phyloP scores from a whole-genome alignment of 768 basidiomycete genomes.

The Kwoniella dejecticola region DNA sequence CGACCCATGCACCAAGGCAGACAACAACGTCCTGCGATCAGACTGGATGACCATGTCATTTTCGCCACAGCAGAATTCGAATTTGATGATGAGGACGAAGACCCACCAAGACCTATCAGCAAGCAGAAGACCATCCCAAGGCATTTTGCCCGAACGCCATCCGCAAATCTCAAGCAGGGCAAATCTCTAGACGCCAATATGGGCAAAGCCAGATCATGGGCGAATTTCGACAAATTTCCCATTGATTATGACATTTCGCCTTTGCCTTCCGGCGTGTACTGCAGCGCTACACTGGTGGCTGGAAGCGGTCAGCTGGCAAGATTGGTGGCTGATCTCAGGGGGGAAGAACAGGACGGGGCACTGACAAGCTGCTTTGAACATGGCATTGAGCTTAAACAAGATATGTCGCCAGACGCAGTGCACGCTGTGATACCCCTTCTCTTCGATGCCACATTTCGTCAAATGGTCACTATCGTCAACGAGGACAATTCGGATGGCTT shows the following conservation, averaged over 20 bases:
- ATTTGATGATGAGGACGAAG: constrained; percentile 26
- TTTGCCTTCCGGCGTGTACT: constrained; percentile 48
- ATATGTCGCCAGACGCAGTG: constrained; percentile 60
- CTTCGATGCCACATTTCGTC: constrained; percentile 61
- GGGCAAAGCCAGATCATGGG: constrained; percentile 52
- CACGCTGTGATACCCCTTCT: constrained; percentile 53
- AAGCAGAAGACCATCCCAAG: constrained; percentile 19
- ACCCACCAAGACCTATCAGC: not conserved
- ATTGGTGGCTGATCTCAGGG: constrained; percentile 59
- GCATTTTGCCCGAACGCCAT: constrained; percentile 16
- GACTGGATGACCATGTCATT: constrained; percentile 49
- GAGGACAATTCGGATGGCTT: constrained; percentile 60
- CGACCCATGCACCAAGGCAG: constrained; percentile 7
- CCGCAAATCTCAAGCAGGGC: constrained; percentile 1
- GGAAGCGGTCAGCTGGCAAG: constrained; percentile 66
- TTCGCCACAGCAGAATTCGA: constrained; percentile 45
- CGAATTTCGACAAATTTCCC: constrained; percentile 48
- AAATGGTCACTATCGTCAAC: constrained; percentile 50
- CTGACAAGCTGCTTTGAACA: constrained; percentile 35
- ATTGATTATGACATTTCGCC: constrained; percentile 53
- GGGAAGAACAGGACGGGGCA: constrained; percentile 28
- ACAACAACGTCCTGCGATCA: constrained; percentile 36
- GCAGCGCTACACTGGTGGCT: constrained; percentile 58
- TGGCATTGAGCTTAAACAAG: constrained; percentile 53
- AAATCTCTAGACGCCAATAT: constrained; percentile 30